A percentile compares a stretch with the other conserved stretches of the same genome.
These are phyloP conservation scores for Volvariella volvacea DNA, from an alignment of 1,284 basidiomycete genomes.

Conservation along the genomic window DNA sequence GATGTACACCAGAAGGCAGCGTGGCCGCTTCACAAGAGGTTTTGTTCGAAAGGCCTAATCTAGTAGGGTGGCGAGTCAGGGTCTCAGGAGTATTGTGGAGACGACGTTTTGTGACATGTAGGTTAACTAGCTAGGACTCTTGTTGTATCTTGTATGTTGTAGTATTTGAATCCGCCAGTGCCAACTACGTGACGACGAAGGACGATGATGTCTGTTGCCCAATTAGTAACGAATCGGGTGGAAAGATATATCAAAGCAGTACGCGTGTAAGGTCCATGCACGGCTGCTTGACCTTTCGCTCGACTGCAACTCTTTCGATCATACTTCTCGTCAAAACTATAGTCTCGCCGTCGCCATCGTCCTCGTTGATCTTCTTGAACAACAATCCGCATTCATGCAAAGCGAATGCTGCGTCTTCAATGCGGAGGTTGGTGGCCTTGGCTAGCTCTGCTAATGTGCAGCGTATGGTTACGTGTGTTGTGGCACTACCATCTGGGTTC, in stretches of 20 bases:
- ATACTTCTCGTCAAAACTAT: constrained; percentile 6
- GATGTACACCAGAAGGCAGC: constrained; percentile 19
- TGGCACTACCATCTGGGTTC: constrained; percentile 59
- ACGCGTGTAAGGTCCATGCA: constrained; percentile 9
- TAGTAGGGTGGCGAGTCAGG: too few relatives aligned
- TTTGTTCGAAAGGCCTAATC: constrained; percentile 12
- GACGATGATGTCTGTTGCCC: too few relatives aligned
- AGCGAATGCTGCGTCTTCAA: constrained; percentile 86
- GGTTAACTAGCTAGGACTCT: too few relatives aligned
- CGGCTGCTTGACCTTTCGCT: constrained; percentile 7
- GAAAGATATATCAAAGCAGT: constrained; percentile 3
- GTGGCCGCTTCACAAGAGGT: constrained; percentile 24
- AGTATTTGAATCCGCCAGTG: too few relatives aligned
- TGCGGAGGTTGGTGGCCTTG: constrained; percentile 71
- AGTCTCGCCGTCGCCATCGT: constrained; percentile 9
- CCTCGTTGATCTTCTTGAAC: constrained; percentile 21
- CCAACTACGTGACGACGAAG: too few relatives aligned
- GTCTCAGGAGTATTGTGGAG: too few relatives aligned
- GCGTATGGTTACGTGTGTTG: constrained; percentile 54
- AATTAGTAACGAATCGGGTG: too few relatives aligned
- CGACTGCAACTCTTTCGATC: constrained; percentile 6
- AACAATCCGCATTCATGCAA: constrained; percentile 84
- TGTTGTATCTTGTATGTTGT: too few relatives aligned
- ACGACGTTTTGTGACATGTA: too few relatives aligned
- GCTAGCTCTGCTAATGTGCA: constrained; percentile 73